Base-by-base conservation (phyloP, 176 grass and related monocot genomes). In the Triticum turgidum region DNA sequence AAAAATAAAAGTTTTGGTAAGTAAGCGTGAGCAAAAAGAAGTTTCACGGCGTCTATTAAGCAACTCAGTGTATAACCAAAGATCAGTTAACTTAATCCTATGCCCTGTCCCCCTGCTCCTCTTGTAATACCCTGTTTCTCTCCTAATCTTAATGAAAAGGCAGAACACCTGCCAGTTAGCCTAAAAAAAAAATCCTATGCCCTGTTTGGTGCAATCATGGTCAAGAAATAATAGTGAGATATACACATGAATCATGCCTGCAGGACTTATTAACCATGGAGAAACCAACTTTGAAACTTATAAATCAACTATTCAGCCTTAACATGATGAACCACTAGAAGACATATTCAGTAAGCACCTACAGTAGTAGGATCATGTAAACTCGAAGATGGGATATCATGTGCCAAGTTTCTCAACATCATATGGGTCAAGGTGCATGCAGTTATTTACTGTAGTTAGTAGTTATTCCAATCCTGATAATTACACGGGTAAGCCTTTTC, bases 341-440 rank as follows among this genome's bases (percentile, higher is more conserved):
- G 1, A 1, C 41, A 77, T 67, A 83, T 9, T 80, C 4, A 2
- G 27, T 66, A 70, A 61, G 52, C 70, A 68, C 24, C 42, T 65
- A 15, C 61, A 70, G 9, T 29, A 61, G 61, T 13, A 21, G 54
- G 41, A 82, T 49, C 47, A 3, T 82, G 41, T 37, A 86, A 69
- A 56, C 64, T 87, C 62, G 70, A 41, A 80, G 27, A 8, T 47
- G 62, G 42, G 20, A 77, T 81, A 51, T 27, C 45, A 69, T 86
- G 20, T 24, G 32, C 75, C 11, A 74, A 56, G 30, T 77, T 34
- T 77, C 58, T 58, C 21, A 18, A 81, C 35, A 45, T 61, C 14
- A 49, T 44, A 80, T 3, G 73, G 5, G 33, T 17, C 42, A 64
- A 18, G 44, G 44, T 76, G 73, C 44, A 76, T 51, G 24, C 12